phyloP scores from a whole-genome alignment of 257 asterid species.

The Cruciata laevipes region DNA sequence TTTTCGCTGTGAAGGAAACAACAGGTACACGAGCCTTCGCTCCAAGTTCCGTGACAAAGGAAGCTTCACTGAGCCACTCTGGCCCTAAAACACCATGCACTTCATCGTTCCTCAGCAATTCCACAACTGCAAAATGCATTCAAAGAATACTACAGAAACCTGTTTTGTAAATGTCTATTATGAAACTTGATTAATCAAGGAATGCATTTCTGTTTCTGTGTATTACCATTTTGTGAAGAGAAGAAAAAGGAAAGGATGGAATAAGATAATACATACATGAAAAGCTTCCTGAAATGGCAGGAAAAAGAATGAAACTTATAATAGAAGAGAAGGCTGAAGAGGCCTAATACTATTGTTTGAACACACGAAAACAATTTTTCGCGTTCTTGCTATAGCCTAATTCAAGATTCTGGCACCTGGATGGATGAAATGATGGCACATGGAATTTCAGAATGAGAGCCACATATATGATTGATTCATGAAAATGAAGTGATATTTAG shows the following conservation, averaged over 20 bases:
- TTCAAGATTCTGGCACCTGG: not conserved
- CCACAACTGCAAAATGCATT: conserved; percentile 32
- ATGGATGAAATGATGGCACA: not conserved
- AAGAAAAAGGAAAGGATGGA: not conserved
- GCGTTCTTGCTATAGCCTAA: too few species aligned
- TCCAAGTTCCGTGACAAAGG: conserved; percentile 40
- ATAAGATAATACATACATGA: not conserved
- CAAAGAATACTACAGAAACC: not conserved
- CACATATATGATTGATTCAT: not conserved
- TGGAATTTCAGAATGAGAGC: too few species aligned
- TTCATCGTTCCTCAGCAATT: conserved; percentile 39
- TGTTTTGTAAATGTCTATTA: not conserved
- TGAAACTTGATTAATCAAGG: not conserved
- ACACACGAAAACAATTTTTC: not conserved
- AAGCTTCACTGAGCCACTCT: conserved; percentile 24
- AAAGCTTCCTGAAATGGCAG: too few species aligned
- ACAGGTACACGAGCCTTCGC: conserved; percentile 37
- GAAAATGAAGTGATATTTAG: not conserved
- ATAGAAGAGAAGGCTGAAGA: too few species aligned
- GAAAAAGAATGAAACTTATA: not conserved
- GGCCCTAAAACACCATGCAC: conserved; percentile 48
- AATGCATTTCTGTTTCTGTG: not conserved
- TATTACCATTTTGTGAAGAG: not conserved
- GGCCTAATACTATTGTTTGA: not conserved
- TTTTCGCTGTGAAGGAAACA: conserved; percentile 30